Conservation (phyloP, 176 grass and related monocot species). For the Poa pratensis region DNA sequence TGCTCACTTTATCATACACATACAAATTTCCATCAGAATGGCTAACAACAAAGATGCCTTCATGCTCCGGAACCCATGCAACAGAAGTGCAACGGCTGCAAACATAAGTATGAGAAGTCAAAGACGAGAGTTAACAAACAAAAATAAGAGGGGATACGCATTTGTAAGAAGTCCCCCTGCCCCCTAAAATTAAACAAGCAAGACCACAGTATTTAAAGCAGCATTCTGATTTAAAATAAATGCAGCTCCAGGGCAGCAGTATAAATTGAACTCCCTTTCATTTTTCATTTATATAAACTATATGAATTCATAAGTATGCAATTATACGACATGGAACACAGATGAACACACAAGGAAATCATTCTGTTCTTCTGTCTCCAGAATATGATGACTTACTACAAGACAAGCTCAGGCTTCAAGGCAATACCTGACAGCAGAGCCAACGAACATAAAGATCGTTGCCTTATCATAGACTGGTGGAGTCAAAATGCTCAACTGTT, state of each 20-base stretch:
- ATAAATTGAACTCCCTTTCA: background rate
- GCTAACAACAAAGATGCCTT: constrained; percentile 83
- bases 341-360: constrained; percentile 6
- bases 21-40: constrained; percentile 97
- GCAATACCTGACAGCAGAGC: constrained; percentile 8
- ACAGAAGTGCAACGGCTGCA: constrained; percentile 83
- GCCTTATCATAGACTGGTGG: constrained; percentile 4
- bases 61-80: constrained; percentile 82
- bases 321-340: background rate
- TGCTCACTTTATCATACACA: constrained; percentile 94
- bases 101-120: constrained; percentile 23
- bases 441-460: background rate
- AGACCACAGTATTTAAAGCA: too few relatives aligned
- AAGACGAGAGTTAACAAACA: constrained; percentile 19
- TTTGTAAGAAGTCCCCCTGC: background rate
- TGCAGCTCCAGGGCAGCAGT: constrained; percentile 7
- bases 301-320: constrained; percentile 17
- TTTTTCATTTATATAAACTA: background rate
- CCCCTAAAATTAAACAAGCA: background rate
- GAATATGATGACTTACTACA: constrained; percentile 2
- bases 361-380: constrained; percentile 12
- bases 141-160: constrained; percentile 16
- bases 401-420: background rate
- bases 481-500: background rate
- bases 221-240: background rate